These are phyloP conservation scores for Metschnikowia reukaufii DNA, from an alignment of 805 yeast species.

Conservation along the genomic window DNA sequence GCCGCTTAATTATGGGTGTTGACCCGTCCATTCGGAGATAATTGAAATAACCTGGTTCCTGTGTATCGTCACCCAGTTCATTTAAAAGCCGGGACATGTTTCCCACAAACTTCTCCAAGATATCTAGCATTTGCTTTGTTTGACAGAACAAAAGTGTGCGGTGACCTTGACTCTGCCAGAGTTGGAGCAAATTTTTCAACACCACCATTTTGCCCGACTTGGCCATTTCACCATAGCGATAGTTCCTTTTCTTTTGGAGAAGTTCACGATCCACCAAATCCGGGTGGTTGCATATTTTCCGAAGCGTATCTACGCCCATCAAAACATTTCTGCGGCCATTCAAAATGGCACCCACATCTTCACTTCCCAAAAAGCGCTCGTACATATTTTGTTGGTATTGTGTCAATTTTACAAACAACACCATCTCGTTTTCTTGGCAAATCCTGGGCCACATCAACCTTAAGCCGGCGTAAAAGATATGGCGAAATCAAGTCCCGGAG, in stretches of 20 bases:
- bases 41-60: slow-evolving; percentile 25
- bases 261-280: slow-evolving; percentile 61
- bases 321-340: slow-evolving; percentile 78
- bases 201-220: slow-evolving; percentile 92
- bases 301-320: slow-evolving; percentile 83
- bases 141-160: slow-evolving; percentile 87
- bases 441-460: slow-evolving; percentile 93
- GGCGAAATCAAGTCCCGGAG: slow-evolving; percentile 88
- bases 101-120: slow-evolving; percentile 66
- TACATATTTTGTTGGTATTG: slow-evolving; percentile 72
- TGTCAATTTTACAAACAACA: slow-evolving; percentile 85
- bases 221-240: slow-evolving; percentile 53
- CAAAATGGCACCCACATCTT: slow-evolving; percentile 68
- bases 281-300: slow-evolving; percentile 97
- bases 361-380: slow-evolving; percentile 69
- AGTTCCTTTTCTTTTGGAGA: slow-evolving; percentile 32
- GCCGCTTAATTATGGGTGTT: slow-evolving; percentile 77
- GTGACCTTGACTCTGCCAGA: slow-evolving; percentile 79
- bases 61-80: background rate
- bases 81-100: slow-evolving; percentile 22
- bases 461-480: slow-evolving; percentile 80
- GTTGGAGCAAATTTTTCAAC: slow-evolving; percentile 63
- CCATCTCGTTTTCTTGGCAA: slow-evolving; percentile 92
- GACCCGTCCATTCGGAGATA: slow-evolving; percentile 93
- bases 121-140: slow-evolving; percentile 90